phyloP scores from a whole-genome alignment of 768 basidiomycete species.

The Kwoniella botswanensis region DNA sequence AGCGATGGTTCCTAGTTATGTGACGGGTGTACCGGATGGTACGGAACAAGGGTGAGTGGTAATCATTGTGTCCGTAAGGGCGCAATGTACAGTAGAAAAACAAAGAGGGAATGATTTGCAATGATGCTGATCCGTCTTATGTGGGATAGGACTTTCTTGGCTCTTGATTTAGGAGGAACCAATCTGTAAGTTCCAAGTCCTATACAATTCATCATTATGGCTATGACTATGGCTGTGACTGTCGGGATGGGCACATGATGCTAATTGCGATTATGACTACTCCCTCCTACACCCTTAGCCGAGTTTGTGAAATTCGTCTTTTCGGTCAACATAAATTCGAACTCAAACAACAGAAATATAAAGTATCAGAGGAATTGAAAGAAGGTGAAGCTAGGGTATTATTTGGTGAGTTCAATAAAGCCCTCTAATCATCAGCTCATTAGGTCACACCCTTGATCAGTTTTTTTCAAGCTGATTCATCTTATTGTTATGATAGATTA shows the following conservation, averaged over 20 bases:
- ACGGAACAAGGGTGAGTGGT: conserved; percentile 81
- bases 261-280: too few relatives aligned
- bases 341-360: conserved; percentile 94
- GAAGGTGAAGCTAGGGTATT: conserved; percentile 84
- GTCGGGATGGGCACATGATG: too few relatives aligned
- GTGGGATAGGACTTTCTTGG: conserved; percentile 79
- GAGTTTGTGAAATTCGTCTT: conserved; percentile 92
- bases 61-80: conserved; percentile 3
- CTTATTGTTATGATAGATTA: conserved; percentile 69
- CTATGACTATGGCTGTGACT: not conserved
- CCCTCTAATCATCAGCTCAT: conserved; percentile 13
- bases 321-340: conserved; percentile 86
- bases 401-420: conserved; percentile 68
- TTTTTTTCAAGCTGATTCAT: not conserved
- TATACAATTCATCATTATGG: not conserved
- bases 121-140: not conserved
- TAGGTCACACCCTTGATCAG: not conserved
- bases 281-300: conserved; percentile 62
- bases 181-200: conserved; percentile 73
- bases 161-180: conserved; percentile 95
- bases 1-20: conserved; percentile 98
- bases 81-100: not conserved
- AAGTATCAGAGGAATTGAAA: conserved; percentile 90
- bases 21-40: conserved; percentile 93
- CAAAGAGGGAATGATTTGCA: not conserved